These are phyloP conservation scores for Leishmania major DNA, from an alignment of 208 protist species.

Conservation along the genomic window DNA sequence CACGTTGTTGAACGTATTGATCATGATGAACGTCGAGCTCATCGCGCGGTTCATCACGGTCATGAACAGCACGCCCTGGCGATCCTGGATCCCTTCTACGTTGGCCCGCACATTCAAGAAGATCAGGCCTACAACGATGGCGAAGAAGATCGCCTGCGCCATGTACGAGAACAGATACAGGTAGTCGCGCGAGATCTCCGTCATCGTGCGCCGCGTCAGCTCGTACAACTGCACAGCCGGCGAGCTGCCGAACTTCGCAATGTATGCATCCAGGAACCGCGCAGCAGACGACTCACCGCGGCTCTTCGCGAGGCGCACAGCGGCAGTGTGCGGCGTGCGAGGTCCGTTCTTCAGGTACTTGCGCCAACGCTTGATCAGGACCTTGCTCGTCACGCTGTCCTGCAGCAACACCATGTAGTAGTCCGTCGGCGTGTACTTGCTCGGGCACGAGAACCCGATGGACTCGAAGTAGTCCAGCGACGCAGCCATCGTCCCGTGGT, in stretches of 20 bases:
- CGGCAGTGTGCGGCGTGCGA: slow-evolving; percentile 57
- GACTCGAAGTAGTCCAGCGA: slow-evolving; percentile 82
- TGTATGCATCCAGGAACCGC: slow-evolving; percentile 54
- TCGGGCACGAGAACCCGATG: slow-evolving; percentile 73
- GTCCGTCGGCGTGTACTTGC: slow-evolving; percentile 84
- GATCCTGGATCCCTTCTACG: slow-evolving; percentile 60
- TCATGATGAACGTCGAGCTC: slow-evolving; percentile 55
- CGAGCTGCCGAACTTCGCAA: slow-evolving; percentile 47
- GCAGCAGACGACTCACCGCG: slow-evolving; percentile 42
- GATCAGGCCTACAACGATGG: slow-evolving; percentile 65
- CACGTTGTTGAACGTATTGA: slow-evolving; percentile 49
- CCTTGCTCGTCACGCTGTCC: slow-evolving; percentile 45
- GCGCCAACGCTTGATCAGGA: slow-evolving; percentile 74
- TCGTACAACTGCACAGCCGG: slow-evolving; percentile 59
- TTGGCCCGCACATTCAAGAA: slow-evolving; percentile 67
- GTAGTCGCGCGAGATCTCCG: slow-evolving; percentile 49
- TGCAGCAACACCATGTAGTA: slow-evolving; percentile 89
- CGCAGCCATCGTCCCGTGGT: slow-evolving; percentile 77
- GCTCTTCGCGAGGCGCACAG: slow-evolving; percentile 42
- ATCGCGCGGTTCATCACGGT: slow-evolving; percentile 62
- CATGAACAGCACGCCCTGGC: slow-evolving; percentile 73
- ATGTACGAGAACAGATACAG: slow-evolving; percentile 51
- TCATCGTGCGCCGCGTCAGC: slow-evolving; percentile 38
- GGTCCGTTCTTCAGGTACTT: slow-evolving; percentile 55
- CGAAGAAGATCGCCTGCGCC: slow-evolving; percentile 66